Percentiles rank a stretch among this genome's conserved stretches.
phyloP scores from a whole-genome alignment of 371 early-diverging fungal species.

The Apophysomyces sp. region DNA sequence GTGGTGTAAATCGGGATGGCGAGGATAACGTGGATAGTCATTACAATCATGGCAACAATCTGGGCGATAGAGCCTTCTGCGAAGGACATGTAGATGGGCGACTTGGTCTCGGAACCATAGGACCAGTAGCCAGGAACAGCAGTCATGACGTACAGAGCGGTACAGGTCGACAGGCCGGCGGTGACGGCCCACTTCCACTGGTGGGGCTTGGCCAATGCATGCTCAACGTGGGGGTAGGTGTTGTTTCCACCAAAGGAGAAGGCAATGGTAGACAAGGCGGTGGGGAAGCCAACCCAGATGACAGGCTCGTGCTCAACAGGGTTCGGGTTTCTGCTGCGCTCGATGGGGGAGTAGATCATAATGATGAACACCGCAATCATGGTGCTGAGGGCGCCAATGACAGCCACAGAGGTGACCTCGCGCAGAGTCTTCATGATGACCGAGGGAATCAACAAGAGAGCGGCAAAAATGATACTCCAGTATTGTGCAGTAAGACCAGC shows the following conservation, averaged over 20 bases:
- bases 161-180: conserved; percentile 70
- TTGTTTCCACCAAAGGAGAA: conserved; percentile 63
- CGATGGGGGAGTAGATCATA: conserved; percentile 30
- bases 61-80: conserved; percentile 58
- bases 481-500: conserved; percentile 20
- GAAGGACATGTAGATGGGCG: conserved; percentile 78
- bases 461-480: conserved; percentile 68
- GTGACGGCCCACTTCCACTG: conserved; percentile 75
- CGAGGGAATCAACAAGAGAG: conserved; percentile 71
- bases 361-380: conserved; percentile 51
- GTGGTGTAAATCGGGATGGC: conserved; percentile 86
- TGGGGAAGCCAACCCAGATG: conserved; percentile 57
- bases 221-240: conserved; percentile 74
- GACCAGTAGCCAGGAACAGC: conserved; percentile 82
- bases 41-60: conserved; percentile 70
- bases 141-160: conserved; percentile 76
- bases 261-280: conserved; percentile 60
- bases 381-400: conserved; percentile 48
- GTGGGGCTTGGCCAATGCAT: conserved; percentile 77
- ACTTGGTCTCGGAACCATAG: conserved; percentile 68
- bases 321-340: conserved; percentile 17
- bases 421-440: conserved; percentile 70
- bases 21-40: conserved; percentile 85
- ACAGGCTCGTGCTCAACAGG: conserved; percentile 26
- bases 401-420: conserved; percentile 68